Evolutionary conservation across 2,329 filamentous ascomycete genomes (phyloP).

Genomic region (Colletotrichum melonis): DNA sequence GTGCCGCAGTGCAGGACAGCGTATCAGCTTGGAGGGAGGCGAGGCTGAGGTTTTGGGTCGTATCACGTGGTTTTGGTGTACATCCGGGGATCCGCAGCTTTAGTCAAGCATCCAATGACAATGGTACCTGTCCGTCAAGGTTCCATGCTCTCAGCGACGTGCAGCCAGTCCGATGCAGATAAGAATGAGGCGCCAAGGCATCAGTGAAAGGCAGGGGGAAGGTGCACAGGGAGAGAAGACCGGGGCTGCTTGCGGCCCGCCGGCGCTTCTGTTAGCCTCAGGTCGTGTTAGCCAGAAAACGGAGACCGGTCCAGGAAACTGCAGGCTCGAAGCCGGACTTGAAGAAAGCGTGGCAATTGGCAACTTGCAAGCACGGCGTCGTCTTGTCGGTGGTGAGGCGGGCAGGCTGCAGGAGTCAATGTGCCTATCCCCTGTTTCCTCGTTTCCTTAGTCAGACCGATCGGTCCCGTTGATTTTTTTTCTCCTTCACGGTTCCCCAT

Average conservation of each 20-base stretch:
- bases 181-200: conserved; percentile 1
- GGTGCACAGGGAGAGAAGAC: conserved; percentile 4
- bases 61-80: background rate
- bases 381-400: background rate
- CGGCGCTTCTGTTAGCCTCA: conserved; percentile 21
- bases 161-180: background rate
- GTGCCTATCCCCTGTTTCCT: background rate
- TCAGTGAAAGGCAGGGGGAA: conserved; percentile 6
- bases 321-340: background rate
- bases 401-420: background rate
- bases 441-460: conserved; percentile 24
- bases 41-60: background rate
- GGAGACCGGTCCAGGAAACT: conserved; percentile 3
- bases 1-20: background rate
- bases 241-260: conserved; percentile 30
- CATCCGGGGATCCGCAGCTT: too few species aligned
- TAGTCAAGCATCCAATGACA: too few species aligned
- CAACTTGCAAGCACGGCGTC: background rate
- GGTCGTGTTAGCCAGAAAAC: conserved; percentile 15
- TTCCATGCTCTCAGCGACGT: background rate
- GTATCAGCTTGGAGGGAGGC: background rate
- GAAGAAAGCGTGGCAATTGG: conserved; percentile 67
- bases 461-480: background rate
- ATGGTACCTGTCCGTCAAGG: too few species aligned
- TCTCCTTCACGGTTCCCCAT: conserved; percentile 23